Base-by-base conservation (phyloP, 2,329 filamentous ascomycete genomes). In the Rutstroemia sp. region DNA sequence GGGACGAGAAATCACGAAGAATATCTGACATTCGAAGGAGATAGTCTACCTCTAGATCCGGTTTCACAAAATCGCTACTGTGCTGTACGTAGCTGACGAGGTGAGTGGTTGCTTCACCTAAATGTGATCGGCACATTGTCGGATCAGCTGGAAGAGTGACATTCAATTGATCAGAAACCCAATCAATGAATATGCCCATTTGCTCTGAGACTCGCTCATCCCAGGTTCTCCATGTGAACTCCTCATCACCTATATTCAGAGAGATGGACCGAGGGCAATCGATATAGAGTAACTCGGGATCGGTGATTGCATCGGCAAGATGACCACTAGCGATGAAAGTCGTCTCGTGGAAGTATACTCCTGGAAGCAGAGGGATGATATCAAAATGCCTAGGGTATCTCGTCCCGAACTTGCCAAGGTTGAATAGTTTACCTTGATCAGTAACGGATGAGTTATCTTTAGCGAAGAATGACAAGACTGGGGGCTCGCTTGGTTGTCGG, bases 351-450 rank as follows among this genome's bases (percentile, higher is more conserved):
- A 86, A 86, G 67, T 77, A 85, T 0, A 79, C 74, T 3, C 77
- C 77, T 6, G 69, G 63, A 41, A 79, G 76, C 30, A 86, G 70
- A 18, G 82, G 82, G 53, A 84, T 83, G 4, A 81, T 69, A 47
- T 85, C 81, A 59, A 87, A 87, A 63, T 86, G 77, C 37, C 79
- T 75, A 0, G 81, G 79, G 65, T 86, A 86, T 23, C 76, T 74
- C 1, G 79, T 81, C 1, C 83, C 83, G 65, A 81, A 84, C 0
- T 81, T 79, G 0, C 79, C 81, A 7, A 87, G 70, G 1, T 82
- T 81, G 10, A 67, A 62, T n/a, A 86, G 65, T 59, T 76, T 79
- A 45, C 49, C 59, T n/a, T 61, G 60, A 49, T 62, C 58, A 3
- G 64, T 55, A 58, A 59, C 30, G 30, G 30, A 10, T 12, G 30